These are phyloP conservation scores for Phylloporus arenicola DNA, from an alignment of 768 basidiomycete genomes.

Conservation along the genomic window DNA sequence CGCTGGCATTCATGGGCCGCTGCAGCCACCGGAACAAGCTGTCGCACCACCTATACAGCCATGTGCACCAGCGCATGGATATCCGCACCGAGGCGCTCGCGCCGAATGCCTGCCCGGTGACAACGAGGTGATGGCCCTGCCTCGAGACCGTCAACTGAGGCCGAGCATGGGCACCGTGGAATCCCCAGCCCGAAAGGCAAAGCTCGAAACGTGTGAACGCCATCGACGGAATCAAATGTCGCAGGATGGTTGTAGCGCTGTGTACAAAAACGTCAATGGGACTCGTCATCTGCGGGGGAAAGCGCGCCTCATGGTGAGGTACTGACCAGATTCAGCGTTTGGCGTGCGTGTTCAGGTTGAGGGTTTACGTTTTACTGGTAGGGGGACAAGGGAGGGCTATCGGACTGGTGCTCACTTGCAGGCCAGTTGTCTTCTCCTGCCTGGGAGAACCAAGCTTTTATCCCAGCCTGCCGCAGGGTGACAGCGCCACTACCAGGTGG, in stretches of 20 bases:
- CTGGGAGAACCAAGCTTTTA: constrained; percentile 12
- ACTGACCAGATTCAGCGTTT: neutral
- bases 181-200: constrained; percentile 16
- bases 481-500: constrained; percentile 27
- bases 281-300: neutral
- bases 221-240: constrained; percentile 4
- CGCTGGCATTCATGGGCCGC: neutral
- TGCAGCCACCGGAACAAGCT: constrained; percentile 4
- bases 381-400: neutral
- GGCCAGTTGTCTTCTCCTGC: constrained; percentile 1
- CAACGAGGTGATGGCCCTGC: constrained; percentile 20
- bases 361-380: neutral
- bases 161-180: constrained; percentile 16
- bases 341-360: neutral
- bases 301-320: neutral
- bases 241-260: neutral
- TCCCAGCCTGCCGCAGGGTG: constrained; percentile 21
- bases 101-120: constrained; percentile 23
- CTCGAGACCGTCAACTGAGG: constrained; percentile 19
- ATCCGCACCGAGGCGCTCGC: constrained; percentile 19
- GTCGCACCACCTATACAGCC: constrained; percentile 14
- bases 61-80: constrained; percentile 22
- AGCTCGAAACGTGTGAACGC: constrained; percentile 25
- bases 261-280: constrained; percentile 3
- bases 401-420: constrained; percentile 9